Base-by-base conservation (phyloP, 2,329 filamentous ascomycete species). In the Seiridium unicorne region DNA sequence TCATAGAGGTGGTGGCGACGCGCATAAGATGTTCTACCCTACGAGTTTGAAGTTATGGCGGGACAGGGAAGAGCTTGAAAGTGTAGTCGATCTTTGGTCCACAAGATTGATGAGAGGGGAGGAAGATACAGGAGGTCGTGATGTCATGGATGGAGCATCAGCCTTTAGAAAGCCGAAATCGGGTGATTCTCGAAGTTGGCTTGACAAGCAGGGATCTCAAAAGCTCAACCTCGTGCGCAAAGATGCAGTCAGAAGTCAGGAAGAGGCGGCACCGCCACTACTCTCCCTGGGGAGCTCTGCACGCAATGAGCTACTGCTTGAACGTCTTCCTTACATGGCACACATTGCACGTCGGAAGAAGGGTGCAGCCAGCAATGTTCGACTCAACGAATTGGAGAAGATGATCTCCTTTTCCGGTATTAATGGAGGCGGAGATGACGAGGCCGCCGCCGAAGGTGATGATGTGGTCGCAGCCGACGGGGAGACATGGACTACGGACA, bases 11-110 rank as follows among this genome's bases (percentile, higher is more conserved):
- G 73, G 79, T 53, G 74, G 77, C 2, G 91, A 93, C 68, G 84
- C 90, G 0, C 89, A 88, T 76, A 93, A 91, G 70, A 97, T 99
- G 91, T 96, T 93, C 66, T 99, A 95, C 69, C 95, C 95, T 0
- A 88, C 88, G 0, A 92, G 90, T 59, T 78, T 96, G 47, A 92
- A 92, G 66, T 75, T 97, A 9, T 97, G 93, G 92, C 84, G 89
- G 61, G 84, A 87, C 59, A 89, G 86, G 63, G 93, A 98, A 71
- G 93, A 97, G 71, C 82, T 94, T 5, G 89, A 92, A 62, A 87
- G 85, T 0, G 73, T 92, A 1, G 77, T 96, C 1, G 89, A 92
- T 60, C 69, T 89, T 60, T 91, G 90, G 82, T 85, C 88, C 1
- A 79, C 82, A 0, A 84, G 82, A 55, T 76, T 88, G 26, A 81